phyloP scores from a whole-genome alignment of 768 basidiomycete genomes.

The Kwoniella pini region DNA sequence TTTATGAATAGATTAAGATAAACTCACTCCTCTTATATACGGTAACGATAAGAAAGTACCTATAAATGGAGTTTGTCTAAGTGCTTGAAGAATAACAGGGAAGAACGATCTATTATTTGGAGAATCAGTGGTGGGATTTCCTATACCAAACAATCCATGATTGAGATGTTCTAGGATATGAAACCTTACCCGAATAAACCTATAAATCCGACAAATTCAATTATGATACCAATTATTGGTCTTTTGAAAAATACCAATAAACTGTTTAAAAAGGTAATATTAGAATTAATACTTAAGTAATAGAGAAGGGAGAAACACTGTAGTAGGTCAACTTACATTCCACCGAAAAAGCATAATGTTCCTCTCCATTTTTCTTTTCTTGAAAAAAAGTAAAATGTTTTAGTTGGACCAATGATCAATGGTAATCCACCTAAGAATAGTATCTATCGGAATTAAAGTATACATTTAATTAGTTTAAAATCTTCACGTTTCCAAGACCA shows the following conservation, averaged over 20 bases:
- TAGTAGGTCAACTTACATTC: conserved; percentile 47
- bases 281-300: background rate
- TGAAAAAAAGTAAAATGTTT: conserved; percentile 98
- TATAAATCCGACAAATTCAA: conserved; percentile 95
- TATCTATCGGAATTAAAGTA: conserved; percentile 60
- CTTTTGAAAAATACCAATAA: conserved; percentile 91
- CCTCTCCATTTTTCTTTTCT: conserved; percentile 93
- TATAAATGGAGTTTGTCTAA: conserved; percentile 88
- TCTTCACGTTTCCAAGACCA: background rate
- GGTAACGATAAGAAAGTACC: conserved; percentile 84
- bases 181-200: conserved; percentile 88
- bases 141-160: no score
- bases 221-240: conserved; percentile 87
- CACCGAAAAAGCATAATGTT: conserved; percentile 52
- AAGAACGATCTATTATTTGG: conserved; percentile 82
- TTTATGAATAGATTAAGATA: background rate
- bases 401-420: conserved; percentile 90
- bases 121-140: no score
- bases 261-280: conserved; percentile 55
- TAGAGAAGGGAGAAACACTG: background rate
- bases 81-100: conserved; percentile 95
- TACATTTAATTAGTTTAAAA: background rate
- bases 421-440: conserved; percentile 92
- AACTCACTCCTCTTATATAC: conserved; percentile 73
- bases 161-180: background rate